Base-by-base conservation (phyloP, 768 basidiomycete genomes). In the Hydnum rufescens region DNA sequence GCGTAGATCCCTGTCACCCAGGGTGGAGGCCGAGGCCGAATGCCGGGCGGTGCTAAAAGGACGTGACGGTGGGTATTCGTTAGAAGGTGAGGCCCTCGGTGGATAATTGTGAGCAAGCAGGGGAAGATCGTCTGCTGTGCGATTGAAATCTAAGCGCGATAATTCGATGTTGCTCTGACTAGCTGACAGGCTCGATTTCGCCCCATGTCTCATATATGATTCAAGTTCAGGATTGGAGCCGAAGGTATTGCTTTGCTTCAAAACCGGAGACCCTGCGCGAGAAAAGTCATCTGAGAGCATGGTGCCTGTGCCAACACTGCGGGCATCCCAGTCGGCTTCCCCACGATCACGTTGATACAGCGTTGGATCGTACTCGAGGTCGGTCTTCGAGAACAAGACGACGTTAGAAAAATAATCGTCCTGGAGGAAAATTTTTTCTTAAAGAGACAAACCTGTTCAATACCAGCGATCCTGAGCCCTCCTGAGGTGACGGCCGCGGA, bases 311-410 rank as follows among this genome's bases (percentile, higher is more conserved):
- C 60, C 72, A 57, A 88, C 70, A 0, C 85, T 88, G 4, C 78
- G 76, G 43, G 72, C 71, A 58, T 95, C 90, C 87, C 85, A 93
- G 59, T 92, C 87, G 47, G 79, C 62, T 63, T 93, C 86, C 51
- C 84, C 86, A 55, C 82, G 72, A 61, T 89, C 86, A 16, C 83
- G 77, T 58, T 71, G 74, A 59, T 88, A 89, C 19, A 83, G 65
- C 4, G 64, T 68, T n/a, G 81, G 83, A 59, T 88, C 86, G 61
- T 85, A 87, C 63, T 81, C 84, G 46, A 89, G 70, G 55, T 89
- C 82, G 57, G 67, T 69, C 74, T 80, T 53, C 13, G 26, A 47
- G 26, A 1, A 1, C 54, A 36, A 25, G 25, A 43, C 16, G 32
- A 28, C 32, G 16, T 46, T n/a, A 25, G 42, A 51, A 49, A 48